A percentile compares a stretch with the other conserved stretches of the same genome.
Conservation (phyloP, 2,329 filamentous ascomycete species). For the Colletotrichum musicola region DNA sequence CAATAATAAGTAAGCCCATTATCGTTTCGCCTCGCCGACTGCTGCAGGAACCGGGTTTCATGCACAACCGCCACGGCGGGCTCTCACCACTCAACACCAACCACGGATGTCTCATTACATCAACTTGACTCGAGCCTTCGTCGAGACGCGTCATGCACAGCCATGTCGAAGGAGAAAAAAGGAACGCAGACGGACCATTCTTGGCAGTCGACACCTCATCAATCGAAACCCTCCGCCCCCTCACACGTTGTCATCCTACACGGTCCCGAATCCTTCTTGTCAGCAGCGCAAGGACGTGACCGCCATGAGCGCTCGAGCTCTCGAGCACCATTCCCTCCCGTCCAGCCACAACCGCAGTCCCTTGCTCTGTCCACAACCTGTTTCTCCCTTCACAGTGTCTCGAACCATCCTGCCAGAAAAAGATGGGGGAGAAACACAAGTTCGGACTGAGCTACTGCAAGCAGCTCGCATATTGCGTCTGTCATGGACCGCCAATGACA, state of each 20-base stretch:
- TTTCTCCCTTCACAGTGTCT: neutral
- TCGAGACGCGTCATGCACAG: slow-evolving; percentile 20
- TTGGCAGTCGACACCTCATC: slow-evolving; percentile 14
- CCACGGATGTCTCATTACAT: slow-evolving; percentile 19
- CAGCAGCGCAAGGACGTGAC: slow-evolving; percentile 17
- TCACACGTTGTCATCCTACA: neutral
- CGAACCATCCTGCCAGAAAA: slow-evolving; percentile 3
- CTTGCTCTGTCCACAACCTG: neutral
- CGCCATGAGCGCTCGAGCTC: slow-evolving; percentile 3
- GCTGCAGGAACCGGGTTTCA: slow-evolving; percentile 39
- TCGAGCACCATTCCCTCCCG: neutral
- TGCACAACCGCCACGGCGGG: neutral
- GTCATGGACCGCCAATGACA: slow-evolving; percentile 21
- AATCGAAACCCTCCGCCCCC: slow-evolving; percentile 10
- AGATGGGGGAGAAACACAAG: slow-evolving; percentile 11
- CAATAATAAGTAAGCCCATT: neutral
- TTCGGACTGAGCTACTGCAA: slow-evolving; percentile 18
- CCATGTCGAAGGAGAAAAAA: neutral
- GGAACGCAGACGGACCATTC: neutral
- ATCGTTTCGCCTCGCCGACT: slow-evolving; percentile 18
- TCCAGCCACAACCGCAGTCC: slow-evolving; percentile 17
- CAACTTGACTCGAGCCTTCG: slow-evolving; percentile 24
- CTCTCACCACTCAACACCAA: slow-evolving; percentile 3
- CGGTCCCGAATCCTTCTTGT: slow-evolving; percentile 7
- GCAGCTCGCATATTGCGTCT: neutral